These are phyloP conservation scores for Eimeria necatrix DNA, from an alignment of 169 alveolate genomes.

Conservation along the genomic window DNA sequence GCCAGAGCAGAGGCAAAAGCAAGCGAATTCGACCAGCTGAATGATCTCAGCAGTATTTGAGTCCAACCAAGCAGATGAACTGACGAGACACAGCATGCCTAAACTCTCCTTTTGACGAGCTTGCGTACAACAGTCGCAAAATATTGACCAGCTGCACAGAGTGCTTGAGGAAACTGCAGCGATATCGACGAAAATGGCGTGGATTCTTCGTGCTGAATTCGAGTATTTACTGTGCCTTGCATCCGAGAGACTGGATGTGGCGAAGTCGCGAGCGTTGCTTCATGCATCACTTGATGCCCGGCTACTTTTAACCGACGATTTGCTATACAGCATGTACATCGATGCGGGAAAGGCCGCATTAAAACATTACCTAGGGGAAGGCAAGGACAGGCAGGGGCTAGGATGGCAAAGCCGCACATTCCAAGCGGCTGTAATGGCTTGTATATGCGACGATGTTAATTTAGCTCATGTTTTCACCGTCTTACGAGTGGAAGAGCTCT, in stretches of 20 bases:
- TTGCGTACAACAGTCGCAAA: too few relatives aligned
- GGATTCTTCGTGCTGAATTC: conserved; percentile 73
- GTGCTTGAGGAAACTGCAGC: too few relatives aligned
- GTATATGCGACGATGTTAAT: conserved; percentile 73
- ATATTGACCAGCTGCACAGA: too few relatives aligned
- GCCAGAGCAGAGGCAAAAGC: too few relatives aligned
- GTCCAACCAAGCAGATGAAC: too few relatives aligned
- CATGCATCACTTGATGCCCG: conserved; percentile 69
- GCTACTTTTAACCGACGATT: conserved; percentile 31
- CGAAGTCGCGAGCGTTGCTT: conserved; percentile 73
- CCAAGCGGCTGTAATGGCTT: conserved; percentile 67
- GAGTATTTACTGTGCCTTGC: conserved; percentile 57
- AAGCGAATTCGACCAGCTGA: too few relatives aligned
- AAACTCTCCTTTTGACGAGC: too few relatives aligned
- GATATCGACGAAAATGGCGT: conserved; percentile 52
- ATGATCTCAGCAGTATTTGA: too few relatives aligned
- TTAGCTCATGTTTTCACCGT: conserved; percentile 71
- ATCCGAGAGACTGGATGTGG: conserved; percentile 74
- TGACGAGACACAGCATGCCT: too few relatives aligned
- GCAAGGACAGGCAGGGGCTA: conserved; percentile 56
- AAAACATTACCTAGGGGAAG: conserved; percentile 44
- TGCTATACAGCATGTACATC: conserved; percentile 42
- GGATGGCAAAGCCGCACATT: conserved; percentile 75
- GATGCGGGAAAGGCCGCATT: conserved; percentile 66
- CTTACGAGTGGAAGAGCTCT: conserved; percentile 74